Base-by-base conservation (phyloP, 2,329 filamentous ascomycete species). In the Pseudocercospora eumusae region DNA sequence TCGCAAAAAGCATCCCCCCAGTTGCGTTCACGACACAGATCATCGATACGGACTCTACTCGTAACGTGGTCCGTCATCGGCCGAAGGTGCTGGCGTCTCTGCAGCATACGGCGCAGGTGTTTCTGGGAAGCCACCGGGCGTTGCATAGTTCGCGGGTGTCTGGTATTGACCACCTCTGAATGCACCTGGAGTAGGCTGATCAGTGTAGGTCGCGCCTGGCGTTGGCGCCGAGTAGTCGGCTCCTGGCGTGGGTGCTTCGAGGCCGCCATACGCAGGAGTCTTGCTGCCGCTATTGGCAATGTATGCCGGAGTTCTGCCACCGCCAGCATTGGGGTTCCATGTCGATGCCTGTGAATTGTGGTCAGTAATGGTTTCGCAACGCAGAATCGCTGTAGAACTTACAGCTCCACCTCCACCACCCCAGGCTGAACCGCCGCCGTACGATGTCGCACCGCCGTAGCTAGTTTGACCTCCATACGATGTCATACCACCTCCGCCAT, bases 181-280 rank as follows among this genome's bases (percentile, higher is more conserved):
- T 76, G 66, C 75, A 62, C 72, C 76, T 7, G 75, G 75, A 8
- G 75, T 77, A 1, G 74, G 71, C 27, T 71, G 66, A 56, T 75
- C 72, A 11, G 70, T 71, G 18, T 71, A 75, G 10, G 67, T 61
- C 65, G 61, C 61, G 5, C 77, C 76, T 21, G 78, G 78, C 1
- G 77, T 80, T 0, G 78, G 77, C 11, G 78, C 78, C 42, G 75
- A 74, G 70, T 77, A 77, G 52, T 54, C 52, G 55, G 72, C 76
- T 40, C 74, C 74, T 9, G 76, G 75, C 6, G 75, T 78, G 15
- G 88, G 88, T 3, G 88, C 88, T 69, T 93, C 90, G 68, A 90
- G 91, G 0, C 70, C 67, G 20, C 71, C 73, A 23, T 90, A 92
- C 1, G 86, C 88, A 2, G 92, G 92, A 0, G 92, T 96, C 75